Evolutionary conservation across 2,329 filamentous ascomycete genomes (phyloP), one percentile per base, ranked within the genome.

Genomic region (Alternaria conjuncta): DNA sequence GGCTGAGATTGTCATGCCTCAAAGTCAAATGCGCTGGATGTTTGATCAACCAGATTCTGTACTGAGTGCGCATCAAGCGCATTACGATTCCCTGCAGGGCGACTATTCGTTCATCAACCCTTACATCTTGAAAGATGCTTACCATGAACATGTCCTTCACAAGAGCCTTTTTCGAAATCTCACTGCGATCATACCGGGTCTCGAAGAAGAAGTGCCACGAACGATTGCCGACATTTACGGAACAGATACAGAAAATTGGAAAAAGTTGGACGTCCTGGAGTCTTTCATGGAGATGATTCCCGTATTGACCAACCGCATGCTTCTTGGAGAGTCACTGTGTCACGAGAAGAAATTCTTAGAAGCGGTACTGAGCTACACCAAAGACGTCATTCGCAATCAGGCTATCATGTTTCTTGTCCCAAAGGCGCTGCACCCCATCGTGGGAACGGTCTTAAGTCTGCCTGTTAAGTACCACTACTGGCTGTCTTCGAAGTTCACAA

Each of bases 321-420:
- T 85, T 32, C 79, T 85, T 50, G 83, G 83, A 1, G 47, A 76
- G 8, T 77, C 80, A n/a, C 72, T 84, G 0, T 84, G 82, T 69
- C 82, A 82, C 26, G 80, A 87, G 63, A 68, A 79, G 23, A 74
- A 77, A 6, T 86, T 86, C 60, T 75, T 88, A 45, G 70, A 80
- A n/a, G 77, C 80, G 57, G 84, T 85, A 69, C 76, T 84, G 8
- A 74, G 75, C 25, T 88, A 88, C 63, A 84, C 86, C 30, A 81
- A 84, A 61, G 82, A 82, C 54, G 82, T 87, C 3, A 74, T 79
- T n/a, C 68, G 71, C 8, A 72, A 60, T 36, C 69, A 77, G 15
- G 32, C 66, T 15, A 70, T 87, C 2, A 70, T 83, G 47, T 83
- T 83, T 61, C 74, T 86, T 60, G 75, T 85, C 3, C 86, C 86